Evolutionary conservation across 202 grass and related monocot species (phyloP), one percentile per base, ranked within the genome.

Genomic region (Carex arenaria): DNA sequence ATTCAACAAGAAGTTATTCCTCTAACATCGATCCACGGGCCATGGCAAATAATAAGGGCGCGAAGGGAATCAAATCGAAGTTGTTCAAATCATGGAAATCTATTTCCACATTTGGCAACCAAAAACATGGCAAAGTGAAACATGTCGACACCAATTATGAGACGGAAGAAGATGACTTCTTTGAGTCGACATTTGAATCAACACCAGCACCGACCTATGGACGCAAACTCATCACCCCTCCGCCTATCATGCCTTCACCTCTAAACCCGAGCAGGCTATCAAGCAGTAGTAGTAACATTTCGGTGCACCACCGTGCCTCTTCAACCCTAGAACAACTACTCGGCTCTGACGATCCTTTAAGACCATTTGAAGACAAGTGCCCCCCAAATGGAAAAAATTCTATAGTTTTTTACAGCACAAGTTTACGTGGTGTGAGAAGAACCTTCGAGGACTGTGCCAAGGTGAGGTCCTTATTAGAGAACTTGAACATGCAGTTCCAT

Each of bases 401-500:
- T 1, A 89, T 91, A 28, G 87, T 95, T 55, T 78, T 98, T 4
- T 98, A 98, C 83, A 93, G 91, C 1, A 98, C 95, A 3, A 98
- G 90, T 79, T 90, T 98, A 64, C 90, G 92, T 70, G 92, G 95
- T 40, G 72, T 98, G 42, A 82, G 95, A 18, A 91, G 89, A 71
- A 98, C 95, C 13, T 93, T 93, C 82, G 87, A 95, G 89, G 91
- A 95, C 80, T 98, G 95, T 82, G 79, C 80, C 77, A 80, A 52
- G 11, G 83, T 95, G 53, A 87, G 83, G 45, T 61, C 88, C 64
- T 82, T 98, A 51, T 87, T 98, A 43, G 91, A 94, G 73, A 87
- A 88, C 78, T 90, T 95, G 47, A 84, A 84, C 61, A 80, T 88
- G 26, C 36, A 80, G 31, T 82, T 95, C 88, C 89, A 98, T 67